Evolutionary conservation across 805 yeast species (phyloP), one percentile per base, ranked within the genome.

Genomic region (Lipomyces spencermartinsiae): DNA sequence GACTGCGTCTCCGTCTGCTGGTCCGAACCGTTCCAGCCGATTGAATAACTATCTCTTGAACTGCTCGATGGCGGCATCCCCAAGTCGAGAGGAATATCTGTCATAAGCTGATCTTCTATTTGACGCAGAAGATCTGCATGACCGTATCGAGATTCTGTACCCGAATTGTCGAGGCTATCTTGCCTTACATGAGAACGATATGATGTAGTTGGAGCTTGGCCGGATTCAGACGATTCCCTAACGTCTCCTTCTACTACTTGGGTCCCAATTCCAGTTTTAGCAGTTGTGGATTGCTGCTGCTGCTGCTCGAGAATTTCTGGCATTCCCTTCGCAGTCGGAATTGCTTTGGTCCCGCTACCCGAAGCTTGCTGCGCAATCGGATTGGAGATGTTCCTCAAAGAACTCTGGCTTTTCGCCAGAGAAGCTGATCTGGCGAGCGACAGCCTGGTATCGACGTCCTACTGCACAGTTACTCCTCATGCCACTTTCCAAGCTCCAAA

Each of bases 391-490:
- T 35, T 53, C 19, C 29, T 46, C n/a, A 58, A 59, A n/a, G 59
- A 16, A 2, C 33, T 39, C 33, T 29, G 59, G 43, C 34, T 10
- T 51, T 49, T 51, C 22, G 62, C 9, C 10, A 62, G 62, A n/a
- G 54, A 37, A 2, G 59, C 29, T 39, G 62, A 46, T n/a, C 58
- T 39, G 9, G 68, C 68, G 12, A 16, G 55, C 2, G 62, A 34
- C n/a, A 65, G 39, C 22, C 68, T 49, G n/a, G 71, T 61, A 59
- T 67, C 71, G 16, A 67, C 67, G 31, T 64, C 68, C 71, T 65
- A 43, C n/a, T 43, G 22, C 49, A 19, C 49, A 43, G n/a, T 43
- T 43, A 43, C 49, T 43, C 10, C 22, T 43, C 22, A 9, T 43
- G n/a, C 22, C 49, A n/a, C n/a, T 43, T 43, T 43, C n/a, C 10